Evolutionary conservation across 176 grass and related monocot species (phyloP).

Genomic region (Themeda triandra): DNA sequence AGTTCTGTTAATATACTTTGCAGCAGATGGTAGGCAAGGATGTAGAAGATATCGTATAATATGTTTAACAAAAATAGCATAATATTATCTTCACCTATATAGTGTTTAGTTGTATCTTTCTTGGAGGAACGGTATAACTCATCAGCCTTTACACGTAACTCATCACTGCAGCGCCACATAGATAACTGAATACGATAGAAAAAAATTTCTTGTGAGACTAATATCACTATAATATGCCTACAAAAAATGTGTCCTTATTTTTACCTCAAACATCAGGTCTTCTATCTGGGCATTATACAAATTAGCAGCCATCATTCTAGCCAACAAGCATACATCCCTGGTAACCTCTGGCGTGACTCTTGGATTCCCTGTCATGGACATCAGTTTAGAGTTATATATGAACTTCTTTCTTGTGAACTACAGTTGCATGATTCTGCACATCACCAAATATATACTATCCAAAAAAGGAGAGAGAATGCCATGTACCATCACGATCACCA

Average conservation of each 20-base stretch:
- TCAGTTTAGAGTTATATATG: constrained; percentile 18
- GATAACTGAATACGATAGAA: constrained; percentile 60
- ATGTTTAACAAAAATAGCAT: neutral
- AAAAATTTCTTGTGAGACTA: constrained; percentile 17
- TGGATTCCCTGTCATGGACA: constrained; percentile 73
- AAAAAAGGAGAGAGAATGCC: neutral
- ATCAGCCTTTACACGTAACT: constrained; percentile 66
- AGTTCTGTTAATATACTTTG: constrained; percentile 16
- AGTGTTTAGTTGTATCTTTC: constrained; percentile 90
- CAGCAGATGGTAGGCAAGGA: neutral
- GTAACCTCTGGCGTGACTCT: constrained; percentile 98
- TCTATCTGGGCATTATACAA: constrained; percentile 97
- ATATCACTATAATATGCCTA: neutral
- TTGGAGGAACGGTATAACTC: constrained; percentile 54
- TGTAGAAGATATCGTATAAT: neutral
- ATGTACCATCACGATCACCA: constrained; percentile 90
- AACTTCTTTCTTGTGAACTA: neutral
- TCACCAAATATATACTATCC: neutral
- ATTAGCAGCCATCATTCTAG: constrained; percentile 95
- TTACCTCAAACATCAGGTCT: constrained; percentile 98
- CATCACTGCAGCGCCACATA: constrained; percentile 97
- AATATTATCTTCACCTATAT: constrained; percentile 63
- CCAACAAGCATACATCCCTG: constrained; percentile 95
- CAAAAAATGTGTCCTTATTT: neutral
- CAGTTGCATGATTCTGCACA: constrained; percentile 6